Base-by-base conservation (phyloP, 176 grass and related monocot genomes). In the Chrysopogon serrulatus region DNA sequence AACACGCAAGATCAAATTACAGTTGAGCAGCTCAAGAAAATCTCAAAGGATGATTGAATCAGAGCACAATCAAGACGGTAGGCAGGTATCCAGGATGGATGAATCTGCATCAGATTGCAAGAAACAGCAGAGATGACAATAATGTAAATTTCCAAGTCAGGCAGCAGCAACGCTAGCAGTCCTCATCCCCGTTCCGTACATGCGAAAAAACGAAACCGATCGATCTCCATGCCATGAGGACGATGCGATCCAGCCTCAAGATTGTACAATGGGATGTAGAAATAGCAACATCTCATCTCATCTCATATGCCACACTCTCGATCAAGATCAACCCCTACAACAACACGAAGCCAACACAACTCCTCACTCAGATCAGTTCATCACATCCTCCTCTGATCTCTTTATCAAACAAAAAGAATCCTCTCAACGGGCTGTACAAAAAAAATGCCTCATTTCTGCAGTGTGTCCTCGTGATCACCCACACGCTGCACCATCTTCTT, bases 381-480 rank as follows among this genome's bases (percentile, higher is more conserved):
- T 59, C 35, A 61, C 74, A 28, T 41, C 73, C n/a, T 71, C 56
- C 8, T 49, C n/a, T 40, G 12, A 13, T 54, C 18, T 1, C 45
- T 53, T 18, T 27, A 1, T 26, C 11, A 28, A 14, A 16, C 6
- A 71, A 71, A 76, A 80, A 84, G 8, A 80, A 37, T 75, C 47
- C n/a, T 72, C 88, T 86, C 71, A 77, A 30, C 51, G 30, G 30
- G 3, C 83, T 90, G 30, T 86, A 82, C 83, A 86, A 86, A 51
- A 81, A 81, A 70, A 59, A 79, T 69, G 80, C 80, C 89, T 87
- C 80, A 44, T 47, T n/a, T n/a, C 24, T 31, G 10, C 1, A 11
- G 30, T 47, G 47, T 61, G 24, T 7, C 53, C 53, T 31, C 17
- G 0, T 19, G 34, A 36, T 67, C 16, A 12, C 10, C 65, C 11